Base-by-base conservation (phyloP, 495 filamentous ascomycete species). In the Evernia prunastri region DNA sequence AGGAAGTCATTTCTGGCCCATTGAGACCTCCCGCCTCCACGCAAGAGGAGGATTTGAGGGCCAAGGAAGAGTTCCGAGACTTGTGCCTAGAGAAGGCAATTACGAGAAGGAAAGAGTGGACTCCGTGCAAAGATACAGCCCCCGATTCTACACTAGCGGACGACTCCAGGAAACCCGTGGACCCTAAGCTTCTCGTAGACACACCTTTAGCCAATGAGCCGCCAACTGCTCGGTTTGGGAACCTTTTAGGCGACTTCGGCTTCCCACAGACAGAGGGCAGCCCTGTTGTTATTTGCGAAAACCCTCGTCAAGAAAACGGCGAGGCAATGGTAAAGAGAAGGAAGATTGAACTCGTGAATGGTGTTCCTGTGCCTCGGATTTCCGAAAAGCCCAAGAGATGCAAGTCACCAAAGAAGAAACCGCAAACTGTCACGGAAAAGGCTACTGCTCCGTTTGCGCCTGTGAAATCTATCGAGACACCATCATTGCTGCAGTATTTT, bases 371-470 rank as follows among this genome's bases (percentile, higher is more conserved):
- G 40, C 47, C 69, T 45, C 63, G 69, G 27, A 61, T 66, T 27
- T 63, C 72, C 31, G 51, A 67, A 45, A 72, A 75, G 18, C 68
- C 72, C 12, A 79, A 80, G 65, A 73, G 87, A 79, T 65, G 67
- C 68, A 75, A 88, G 80, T 76, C 76, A 23, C 81, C 80, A 36
- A 85, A 83, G 66, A 96, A 89, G 76, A 92, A 90, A 71, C 75
- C 87, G 0, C 87, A 84, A 45, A 97, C 93, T 10, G 86, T 97
- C 60, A 97, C 93, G 3, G 91, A 87, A 59, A 77, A 88, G 53
- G 91, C 92, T 31, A 96, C 87, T 6, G 87, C 88, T 29, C 84
- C 85, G n/a, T 96, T 95, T 72, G 74, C 74, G 35, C 59, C 70
- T 20, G 64, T 69, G n/a, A 69, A 77, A 17, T 63, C 70, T 15